A percentile compares a stretch with the other conserved stretches of the same genome.
phyloP scores from a whole-genome alignment of 495 filamentous ascomycete species.

The Penicillium argentinense region DNA sequence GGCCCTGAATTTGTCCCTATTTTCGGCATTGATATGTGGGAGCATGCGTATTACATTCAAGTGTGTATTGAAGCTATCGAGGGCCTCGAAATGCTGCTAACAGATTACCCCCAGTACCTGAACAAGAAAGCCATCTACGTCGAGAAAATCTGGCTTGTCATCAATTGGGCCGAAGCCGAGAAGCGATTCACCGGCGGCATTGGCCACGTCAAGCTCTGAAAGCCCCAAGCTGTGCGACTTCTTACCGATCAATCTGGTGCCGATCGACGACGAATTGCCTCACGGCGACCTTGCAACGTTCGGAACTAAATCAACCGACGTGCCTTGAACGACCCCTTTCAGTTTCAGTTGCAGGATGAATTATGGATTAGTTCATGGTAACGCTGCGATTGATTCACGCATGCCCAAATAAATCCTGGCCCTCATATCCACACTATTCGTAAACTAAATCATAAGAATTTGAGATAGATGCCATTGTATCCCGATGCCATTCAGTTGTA shows the following conservation, averaged over 20 bases:
- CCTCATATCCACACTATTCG: too few relatives aligned
- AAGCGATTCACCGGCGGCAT: slow-evolving; percentile 58
- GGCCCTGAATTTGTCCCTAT: slow-evolving; percentile 72
- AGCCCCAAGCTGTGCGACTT: too few relatives aligned
- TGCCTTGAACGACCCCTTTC: too few relatives aligned
- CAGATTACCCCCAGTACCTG: slow-evolving; percentile 64
- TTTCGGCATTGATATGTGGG: slow-evolving; percentile 96
- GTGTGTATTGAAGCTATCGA: slow-evolving; percentile 29
- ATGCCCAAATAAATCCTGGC: too few relatives aligned
- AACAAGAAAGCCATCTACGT: slow-evolving; percentile 98
- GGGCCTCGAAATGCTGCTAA: background rate
- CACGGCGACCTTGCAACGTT: too few relatives aligned
- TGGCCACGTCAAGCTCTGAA: slow-evolving; percentile 26
- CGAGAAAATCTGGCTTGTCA: slow-evolving; percentile 87
- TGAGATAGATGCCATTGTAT: too few relatives aligned
- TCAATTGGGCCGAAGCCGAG: slow-evolving; percentile 94
- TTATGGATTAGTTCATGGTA: background rate
- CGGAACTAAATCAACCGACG: too few relatives aligned
- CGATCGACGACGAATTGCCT: too few relatives aligned
- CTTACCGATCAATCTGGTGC: too few relatives aligned
- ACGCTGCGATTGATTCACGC: too few relatives aligned
- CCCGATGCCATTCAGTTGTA: slow-evolving; percentile 40
- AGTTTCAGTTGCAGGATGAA: too few relatives aligned
- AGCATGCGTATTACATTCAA: slow-evolving; percentile 72
- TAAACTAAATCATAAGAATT: too few relatives aligned